phyloP scores from a whole-genome alignment of 2,329 filamentous ascomycete genomes.

The Sordariomycetes sp. region DNA sequence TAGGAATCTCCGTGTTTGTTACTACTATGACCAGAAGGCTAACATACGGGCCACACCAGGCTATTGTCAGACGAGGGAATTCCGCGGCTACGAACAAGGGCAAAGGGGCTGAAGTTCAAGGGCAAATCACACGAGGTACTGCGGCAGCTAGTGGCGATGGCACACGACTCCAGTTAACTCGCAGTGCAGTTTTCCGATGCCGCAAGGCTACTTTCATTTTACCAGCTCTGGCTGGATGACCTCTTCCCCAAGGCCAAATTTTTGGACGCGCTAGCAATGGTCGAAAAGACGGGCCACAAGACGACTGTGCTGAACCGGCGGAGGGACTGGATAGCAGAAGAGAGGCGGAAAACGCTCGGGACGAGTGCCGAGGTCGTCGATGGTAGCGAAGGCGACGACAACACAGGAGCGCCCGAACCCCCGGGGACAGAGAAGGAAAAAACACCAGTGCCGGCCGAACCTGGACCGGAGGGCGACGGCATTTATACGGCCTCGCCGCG shows the following conservation, averaged over 20 bases:
- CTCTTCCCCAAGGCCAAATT: slow-evolving; percentile 93
- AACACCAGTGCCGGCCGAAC: slow-evolving; percentile 11
- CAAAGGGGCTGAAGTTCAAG: slow-evolving; percentile 64
- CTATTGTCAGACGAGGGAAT: slow-evolving; percentile 77
- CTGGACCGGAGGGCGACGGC: slow-evolving; percentile 30
- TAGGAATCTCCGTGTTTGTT: background rate
- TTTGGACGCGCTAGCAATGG: slow-evolving; percentile 73
- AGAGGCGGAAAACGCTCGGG: slow-evolving; percentile 35
- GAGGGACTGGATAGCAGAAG: slow-evolving; percentile 73
- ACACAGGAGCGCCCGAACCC: slow-evolving; percentile 13
- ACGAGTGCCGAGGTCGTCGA: slow-evolving; percentile 19
- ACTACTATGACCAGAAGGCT: background rate
- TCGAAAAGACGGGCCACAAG: slow-evolving; percentile 86
- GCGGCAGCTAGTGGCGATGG: background rate
- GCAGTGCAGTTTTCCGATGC: slow-evolving; percentile 66
- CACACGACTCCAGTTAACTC: background rate
- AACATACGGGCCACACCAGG: slow-evolving; percentile 23
- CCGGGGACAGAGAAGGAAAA: slow-evolving; percentile 14
- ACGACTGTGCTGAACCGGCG: slow-evolving; percentile 63
- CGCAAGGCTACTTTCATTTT: slow-evolving; percentile 69
- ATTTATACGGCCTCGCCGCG: slow-evolving; percentile 41
- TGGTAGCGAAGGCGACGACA: slow-evolving; percentile 7
- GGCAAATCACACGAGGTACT: slow-evolving; percentile 85
- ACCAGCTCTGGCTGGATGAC: slow-evolving; percentile 94
- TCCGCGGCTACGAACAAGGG: slow-evolving; percentile 61